Conservation (phyloP, 1,284 basidiomycete species). For the Heterobasidion parviporum region DNA sequence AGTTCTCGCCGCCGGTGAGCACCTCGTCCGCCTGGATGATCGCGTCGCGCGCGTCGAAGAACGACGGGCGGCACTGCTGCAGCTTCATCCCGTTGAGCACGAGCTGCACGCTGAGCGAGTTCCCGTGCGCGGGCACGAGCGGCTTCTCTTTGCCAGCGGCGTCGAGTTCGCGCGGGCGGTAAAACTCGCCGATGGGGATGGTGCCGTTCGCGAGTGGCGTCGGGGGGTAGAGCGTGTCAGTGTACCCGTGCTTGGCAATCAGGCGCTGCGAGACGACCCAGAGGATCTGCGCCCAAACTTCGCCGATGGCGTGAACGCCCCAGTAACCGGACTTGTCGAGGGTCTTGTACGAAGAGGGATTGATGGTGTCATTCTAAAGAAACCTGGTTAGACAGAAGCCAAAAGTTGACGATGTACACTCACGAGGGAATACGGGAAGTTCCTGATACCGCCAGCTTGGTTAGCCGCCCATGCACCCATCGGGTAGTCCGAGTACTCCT, state of each 20-base stretch:
- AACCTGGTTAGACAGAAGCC: not conserved
- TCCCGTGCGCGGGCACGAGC: constrained; percentile 86
- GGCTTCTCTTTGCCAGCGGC: constrained; percentile 37
- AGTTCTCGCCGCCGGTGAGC: constrained; percentile 89
- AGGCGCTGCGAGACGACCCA: constrained; percentile 76
- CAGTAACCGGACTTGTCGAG: constrained; percentile 90
- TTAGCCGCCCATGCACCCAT: constrained; percentile 97
- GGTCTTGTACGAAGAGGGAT: constrained; percentile 94
- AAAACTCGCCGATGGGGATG: constrained; percentile 68
- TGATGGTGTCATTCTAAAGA: constrained; percentile 56
- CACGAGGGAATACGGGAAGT: constrained; percentile 77
- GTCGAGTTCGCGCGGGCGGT: constrained; percentile 36
- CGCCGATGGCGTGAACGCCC: constrained; percentile 88
- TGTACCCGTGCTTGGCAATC: constrained; percentile 78
- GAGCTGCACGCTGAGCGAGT: constrained; percentile 82
- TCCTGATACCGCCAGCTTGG: constrained; percentile 70
- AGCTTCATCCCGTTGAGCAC: constrained; percentile 92
- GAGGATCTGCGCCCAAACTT: constrained; percentile 94
- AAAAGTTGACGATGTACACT: constrained; percentile 12
- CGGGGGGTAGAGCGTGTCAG: constrained; percentile 77
- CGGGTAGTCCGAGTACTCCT: constrained; percentile 67
- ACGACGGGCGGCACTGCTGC: constrained; percentile 85
- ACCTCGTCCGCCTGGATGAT: constrained; percentile 91
- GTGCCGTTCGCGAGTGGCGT: constrained; percentile 48
- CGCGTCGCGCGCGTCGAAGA: constrained; percentile 90